A percentile compares a stretch with the other conserved stretches of the same genome.
Conservation (phyloP, 2,329 filamentous ascomycete species). For the Fusarium nodosum region DNA sequence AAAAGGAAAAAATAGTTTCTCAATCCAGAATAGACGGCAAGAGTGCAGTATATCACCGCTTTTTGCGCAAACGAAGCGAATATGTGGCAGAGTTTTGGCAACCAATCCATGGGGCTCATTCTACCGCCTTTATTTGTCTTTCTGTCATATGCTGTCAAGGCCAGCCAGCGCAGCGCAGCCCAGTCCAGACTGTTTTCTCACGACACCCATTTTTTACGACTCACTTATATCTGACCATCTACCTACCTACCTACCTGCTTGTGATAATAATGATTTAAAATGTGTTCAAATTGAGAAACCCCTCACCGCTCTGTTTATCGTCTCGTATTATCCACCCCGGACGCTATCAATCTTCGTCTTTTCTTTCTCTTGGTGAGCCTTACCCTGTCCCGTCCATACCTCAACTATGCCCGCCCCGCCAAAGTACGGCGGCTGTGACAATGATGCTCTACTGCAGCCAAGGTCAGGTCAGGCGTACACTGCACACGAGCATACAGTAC, state of each 20-base stretch:
- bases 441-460: slow-evolving; percentile 31
- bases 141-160: slow-evolving; percentile 1
- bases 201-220: background rate
- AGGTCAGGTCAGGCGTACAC: slow-evolving; percentile 41
- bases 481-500: slow-evolving; percentile 29
- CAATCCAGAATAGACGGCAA: background rate
- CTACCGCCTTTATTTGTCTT: slow-evolving; percentile 9
- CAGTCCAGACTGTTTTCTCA: background rate
- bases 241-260: background rate
- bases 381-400: slow-evolving; percentile 25
- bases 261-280: background rate
- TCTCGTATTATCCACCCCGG: background rate
- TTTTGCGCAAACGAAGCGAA: background rate
- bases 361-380: slow-evolving; percentile 41
- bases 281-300: background rate
- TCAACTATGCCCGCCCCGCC: slow-evolving; percentile 20
- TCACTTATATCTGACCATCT: background rate
- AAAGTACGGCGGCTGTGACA: slow-evolving; percentile 24
- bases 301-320: slow-evolving; percentile 13
- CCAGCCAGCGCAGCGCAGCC: slow-evolving; percentile 14
- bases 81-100: slow-evolving; percentile 4
- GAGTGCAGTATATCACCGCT: background rate
- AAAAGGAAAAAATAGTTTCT: background rate
- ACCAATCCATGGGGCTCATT: slow-evolving; percentile 23
- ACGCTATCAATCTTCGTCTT: slow-evolving; percentile 19